Evolutionary conservation across 2,329 filamentous ascomycete genomes (phyloP).

Genomic region (Scedosporium dehoogii): DNA sequence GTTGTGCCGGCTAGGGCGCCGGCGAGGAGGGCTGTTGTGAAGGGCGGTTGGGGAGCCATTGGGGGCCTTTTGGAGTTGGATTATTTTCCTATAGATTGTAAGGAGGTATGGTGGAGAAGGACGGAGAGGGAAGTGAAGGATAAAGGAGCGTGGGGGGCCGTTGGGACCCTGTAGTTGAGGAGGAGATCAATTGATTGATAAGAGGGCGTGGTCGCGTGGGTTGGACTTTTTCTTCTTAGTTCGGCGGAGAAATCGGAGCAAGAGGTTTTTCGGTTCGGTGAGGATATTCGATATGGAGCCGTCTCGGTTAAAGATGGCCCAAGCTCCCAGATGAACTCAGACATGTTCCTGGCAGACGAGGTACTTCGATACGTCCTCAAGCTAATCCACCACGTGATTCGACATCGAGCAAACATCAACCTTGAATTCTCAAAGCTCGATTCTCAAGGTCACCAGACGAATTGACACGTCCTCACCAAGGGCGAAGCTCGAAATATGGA

Average conservation of each 20-base stretch:
- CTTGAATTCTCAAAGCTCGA: neutral
- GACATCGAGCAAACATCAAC: neutral
- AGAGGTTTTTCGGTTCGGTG: neutral
- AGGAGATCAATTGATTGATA: neutral
- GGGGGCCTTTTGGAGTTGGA: neutral
- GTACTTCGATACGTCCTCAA: neutral
- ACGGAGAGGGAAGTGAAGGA: neutral
- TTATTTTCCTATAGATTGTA: neutral
- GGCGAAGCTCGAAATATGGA: neutral
- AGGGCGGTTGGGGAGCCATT: conserved; percentile 1
- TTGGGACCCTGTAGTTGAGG: neutral
- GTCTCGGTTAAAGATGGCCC: neutral
- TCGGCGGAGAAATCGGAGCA: neutral
- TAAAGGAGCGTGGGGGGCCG: neutral
- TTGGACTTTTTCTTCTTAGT: neutral
- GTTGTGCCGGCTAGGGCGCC: conserved; percentile 89
- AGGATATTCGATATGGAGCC: neutral
- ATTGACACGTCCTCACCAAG: neutral
- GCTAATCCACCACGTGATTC: neutral
- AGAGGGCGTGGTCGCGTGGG: neutral
- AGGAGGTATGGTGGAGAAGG: neutral
- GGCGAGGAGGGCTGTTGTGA: conserved; percentile 58
- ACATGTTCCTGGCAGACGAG: neutral
- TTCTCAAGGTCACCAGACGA: neutral
- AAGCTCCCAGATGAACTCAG: neutral